phyloP scores from a whole-genome alignment of 805 yeast species.

The Suhomyces sp. region DNA sequence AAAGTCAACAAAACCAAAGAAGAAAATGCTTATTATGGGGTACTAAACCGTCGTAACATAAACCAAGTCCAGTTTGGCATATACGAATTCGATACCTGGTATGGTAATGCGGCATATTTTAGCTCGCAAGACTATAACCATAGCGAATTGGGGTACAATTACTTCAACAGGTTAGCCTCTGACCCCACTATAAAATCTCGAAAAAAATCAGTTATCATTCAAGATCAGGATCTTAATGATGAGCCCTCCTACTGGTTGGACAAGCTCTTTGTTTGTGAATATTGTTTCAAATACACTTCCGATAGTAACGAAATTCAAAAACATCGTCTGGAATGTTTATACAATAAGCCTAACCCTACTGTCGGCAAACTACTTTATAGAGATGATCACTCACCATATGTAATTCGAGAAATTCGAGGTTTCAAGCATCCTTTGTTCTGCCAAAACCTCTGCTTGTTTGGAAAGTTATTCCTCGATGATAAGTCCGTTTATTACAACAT shows the following conservation, averaged over 20 bases:
- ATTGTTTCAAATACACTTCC: constrained; percentile 80
- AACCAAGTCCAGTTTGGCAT: constrained; percentile 64
- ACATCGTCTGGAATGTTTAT: constrained; percentile 50
- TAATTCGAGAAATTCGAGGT: constrained; percentile 70
- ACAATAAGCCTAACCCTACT: constrained; percentile 32
- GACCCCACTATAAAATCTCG: constrained; percentile 10
- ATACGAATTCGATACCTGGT: constrained; percentile 76
- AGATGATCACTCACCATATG: constrained; percentile 43
- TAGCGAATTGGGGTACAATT: constrained; percentile 44
- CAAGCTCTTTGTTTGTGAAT: constrained; percentile 67
- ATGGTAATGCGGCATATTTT: constrained; percentile 80
- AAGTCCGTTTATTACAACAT: constrained; percentile 83
- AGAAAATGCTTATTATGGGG: constrained; percentile 55
- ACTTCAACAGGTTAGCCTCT: constrained; percentile 19
- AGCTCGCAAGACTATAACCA: constrained; percentile 30
- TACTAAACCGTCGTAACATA: constrained; percentile 61
- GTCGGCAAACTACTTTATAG: constrained; percentile 70
- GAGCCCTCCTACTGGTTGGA: constrained; percentile 50
- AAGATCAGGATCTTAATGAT: background rate
- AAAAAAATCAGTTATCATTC: background rate
- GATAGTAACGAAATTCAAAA: constrained; percentile 37
- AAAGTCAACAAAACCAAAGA: background rate
- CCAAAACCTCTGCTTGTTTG: constrained; percentile 80
- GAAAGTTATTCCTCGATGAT: constrained; percentile 83
- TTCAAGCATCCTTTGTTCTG: constrained; percentile 62